Evolutionary conservation across 2,329 filamentous ascomycete species (phyloP), one percentile per base, ranked within the genome.

Genomic region (Penicillium sclerotiorum): DNA sequence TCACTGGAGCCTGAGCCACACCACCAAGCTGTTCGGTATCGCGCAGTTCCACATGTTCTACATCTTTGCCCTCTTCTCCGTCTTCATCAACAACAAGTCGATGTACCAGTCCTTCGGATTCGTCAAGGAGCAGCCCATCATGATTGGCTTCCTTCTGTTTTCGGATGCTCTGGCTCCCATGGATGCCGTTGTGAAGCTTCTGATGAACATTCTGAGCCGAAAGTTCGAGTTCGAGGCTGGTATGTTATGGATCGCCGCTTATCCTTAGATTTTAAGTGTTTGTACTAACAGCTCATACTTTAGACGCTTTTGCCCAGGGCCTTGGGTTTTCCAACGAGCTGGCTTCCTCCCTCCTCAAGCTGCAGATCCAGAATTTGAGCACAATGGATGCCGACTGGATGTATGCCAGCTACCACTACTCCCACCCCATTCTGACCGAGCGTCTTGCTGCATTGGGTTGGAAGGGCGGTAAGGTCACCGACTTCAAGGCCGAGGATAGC

Each of bases 351-450:
- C 83, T 99, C 56, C 91, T 99, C 76, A 96, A 96, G 79, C 88
- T 99, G 45, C 95, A 99, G 76, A 90, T 96, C 66, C 92, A 97
- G 78, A 99, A 99, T 70, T 81, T 99, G 60, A 95, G 90, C 74
- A 95, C 90, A 54, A 97, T 99, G 93, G 94, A 99, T 65, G 94
- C 94, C 22, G 95, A 99, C 75, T 95, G 89, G 88, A 85, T 96
- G 82, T 99, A 95, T 73, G 94, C 94, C 46, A 95, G 88, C 75
- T 99, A 97, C 80, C 92, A 99, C 77, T 96, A 95, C 80, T 96
- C 93, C 20, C 94, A 99, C 75, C 94, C 94, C 1, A 96, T 97
- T 60, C 79, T 99, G 59, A 89, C 92, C 1, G 95, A 99, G 81
- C 85, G 94, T 64, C 80, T 99, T 64, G 90, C 89, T 72, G 94